Evolutionary conservation across 495 filamentous ascomycete genomes (phyloP).

Genomic region (Parmelia sp.): DNA sequence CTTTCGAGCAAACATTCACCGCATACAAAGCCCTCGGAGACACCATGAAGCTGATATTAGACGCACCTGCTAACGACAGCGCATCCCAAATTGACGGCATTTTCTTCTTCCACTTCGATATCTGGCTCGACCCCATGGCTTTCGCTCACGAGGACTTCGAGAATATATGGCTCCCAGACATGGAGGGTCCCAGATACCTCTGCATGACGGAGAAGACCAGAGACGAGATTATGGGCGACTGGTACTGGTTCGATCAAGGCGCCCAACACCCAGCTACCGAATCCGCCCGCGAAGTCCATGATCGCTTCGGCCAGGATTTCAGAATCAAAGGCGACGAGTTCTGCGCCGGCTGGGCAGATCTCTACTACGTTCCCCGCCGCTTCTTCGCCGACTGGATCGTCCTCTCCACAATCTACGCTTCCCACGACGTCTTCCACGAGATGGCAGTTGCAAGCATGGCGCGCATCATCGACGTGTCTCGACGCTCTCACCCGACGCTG

Average conservation of each 20-base stretch:
- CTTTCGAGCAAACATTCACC: conserved; percentile 12
- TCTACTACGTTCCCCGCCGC: conserved; percentile 29
- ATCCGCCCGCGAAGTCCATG: conserved; percentile 8
- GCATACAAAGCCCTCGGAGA: conserved; percentile 22
- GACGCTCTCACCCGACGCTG: conserved; percentile 7
- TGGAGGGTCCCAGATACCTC: conserved; percentile 13
- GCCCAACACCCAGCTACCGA: conserved; percentile 17
- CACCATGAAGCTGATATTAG: conserved; percentile 27
- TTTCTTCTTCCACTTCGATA: conserved; percentile 27
- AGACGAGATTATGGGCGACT: conserved; percentile 6
- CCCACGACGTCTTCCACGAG: conserved; percentile 22
- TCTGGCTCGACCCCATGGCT: conserved; percentile 27
- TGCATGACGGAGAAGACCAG: conserved; percentile 19
- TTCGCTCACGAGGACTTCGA: conserved; percentile 17
- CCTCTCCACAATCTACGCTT: conserved; percentile 18
- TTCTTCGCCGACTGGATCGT: conserved; percentile 28
- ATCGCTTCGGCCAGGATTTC: conserved; percentile 15
- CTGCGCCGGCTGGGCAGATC: conserved; percentile 28
- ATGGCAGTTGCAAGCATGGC: conserved; percentile 25
- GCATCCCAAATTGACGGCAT: conserved; percentile 20
- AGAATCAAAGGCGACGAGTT: conserved; percentile 21
- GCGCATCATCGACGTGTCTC: conserved; percentile 23
- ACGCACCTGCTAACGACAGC: conserved; percentile 16
- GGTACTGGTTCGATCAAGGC: conserved; percentile 16
- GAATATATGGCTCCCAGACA: conserved; percentile 24